Percentiles rank a stretch among this genome's conserved stretches.
Evolutionary conservation across 2,329 filamentous ascomycete genomes (phyloP).

Genomic region (Neonectria hederae): DNA sequence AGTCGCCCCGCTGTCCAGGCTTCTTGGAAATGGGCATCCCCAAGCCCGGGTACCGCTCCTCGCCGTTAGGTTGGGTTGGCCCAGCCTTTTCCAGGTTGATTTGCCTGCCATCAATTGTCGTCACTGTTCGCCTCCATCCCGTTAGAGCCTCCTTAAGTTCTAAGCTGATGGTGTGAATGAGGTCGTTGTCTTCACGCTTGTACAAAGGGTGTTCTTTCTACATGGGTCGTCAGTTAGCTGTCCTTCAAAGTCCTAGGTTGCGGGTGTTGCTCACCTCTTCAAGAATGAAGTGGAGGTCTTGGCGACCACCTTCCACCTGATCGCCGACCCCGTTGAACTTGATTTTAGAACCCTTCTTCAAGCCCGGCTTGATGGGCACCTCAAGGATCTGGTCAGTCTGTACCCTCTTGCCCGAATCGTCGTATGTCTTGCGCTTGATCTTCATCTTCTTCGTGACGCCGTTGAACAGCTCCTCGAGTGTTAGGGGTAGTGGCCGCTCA

Average conservation of each 20-base stretch:
- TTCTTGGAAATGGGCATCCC: constrained; percentile 97
- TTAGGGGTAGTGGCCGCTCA: constrained; percentile 82
- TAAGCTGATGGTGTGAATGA: constrained; percentile 81
- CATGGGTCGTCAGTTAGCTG: constrained; percentile 51
- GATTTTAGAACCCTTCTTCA: constrained; percentile 98
- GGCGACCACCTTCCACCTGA: constrained; percentile 93
- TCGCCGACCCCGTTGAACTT: constrained; percentile 98
- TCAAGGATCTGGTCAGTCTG: constrained; percentile 91
- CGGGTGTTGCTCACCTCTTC: constrained; percentile 76
- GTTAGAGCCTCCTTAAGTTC: constrained; percentile 93
- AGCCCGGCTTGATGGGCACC: constrained; percentile 92
- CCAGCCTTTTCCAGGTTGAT: constrained; percentile 81
- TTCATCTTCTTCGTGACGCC: constrained; percentile 97
- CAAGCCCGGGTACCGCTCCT: constrained; percentile 82
- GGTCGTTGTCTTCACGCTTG: constrained; percentile 87
- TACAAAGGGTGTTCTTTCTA: constrained; percentile 89
- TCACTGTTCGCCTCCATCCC: constrained; percentile 90
- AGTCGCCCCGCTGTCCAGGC: constrained; percentile 83
- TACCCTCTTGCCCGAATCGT: constrained; percentile 83
- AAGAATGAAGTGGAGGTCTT: constrained; percentile 94
- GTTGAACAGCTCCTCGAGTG: constrained; percentile 87
- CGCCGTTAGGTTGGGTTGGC: constrained; percentile 85
- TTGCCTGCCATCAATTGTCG: constrained; percentile 92
- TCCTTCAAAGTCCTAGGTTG: not conserved
- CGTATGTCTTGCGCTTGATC: constrained; percentile 96